These are phyloP conservation scores for Vaucheria bursata DNA, from an alignment of 352 stramenopile genomes.

Conservation along the genomic window DNA sequence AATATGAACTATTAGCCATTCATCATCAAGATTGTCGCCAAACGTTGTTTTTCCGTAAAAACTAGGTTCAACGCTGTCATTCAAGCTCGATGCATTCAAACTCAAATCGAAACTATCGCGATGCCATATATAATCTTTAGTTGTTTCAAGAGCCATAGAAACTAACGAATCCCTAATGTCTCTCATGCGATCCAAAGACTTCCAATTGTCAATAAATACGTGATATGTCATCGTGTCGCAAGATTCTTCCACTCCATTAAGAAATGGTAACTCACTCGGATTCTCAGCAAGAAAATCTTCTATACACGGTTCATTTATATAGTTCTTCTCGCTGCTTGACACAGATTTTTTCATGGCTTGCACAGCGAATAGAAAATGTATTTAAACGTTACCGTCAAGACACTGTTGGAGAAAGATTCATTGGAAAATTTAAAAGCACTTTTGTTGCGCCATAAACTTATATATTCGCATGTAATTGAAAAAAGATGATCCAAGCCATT, in stretches of 20 bases:
- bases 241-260: conserved; percentile 12
- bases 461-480: too few relatives aligned
- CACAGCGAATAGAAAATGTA: too few relatives aligned
- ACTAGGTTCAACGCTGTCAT: conserved; percentile 25
- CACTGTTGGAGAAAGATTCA: too few relatives aligned
- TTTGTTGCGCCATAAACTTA: too few relatives aligned
- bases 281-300: conserved; percentile 36
- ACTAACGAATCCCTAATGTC: not conserved
- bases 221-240: conserved; percentile 18
- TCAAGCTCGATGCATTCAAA: conserved; percentile 9
- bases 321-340: too few relatives aligned
- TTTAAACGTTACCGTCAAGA: too few relatives aligned
- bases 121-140: conserved; percentile 37
- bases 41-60: conserved; percentile 24
- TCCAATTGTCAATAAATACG: conserved; percentile 29
- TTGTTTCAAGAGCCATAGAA: not conserved
- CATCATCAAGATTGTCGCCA: conserved; percentile 39
- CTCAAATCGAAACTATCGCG: conserved; percentile 26
- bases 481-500: too few relatives aligned
- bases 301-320: conserved; percentile 26
- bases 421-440: too few relatives aligned
- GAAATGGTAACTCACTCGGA: conserved; percentile 26
- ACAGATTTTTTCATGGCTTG: too few relatives aligned
- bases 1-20: conserved; percentile 44
- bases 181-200: conserved; percentile 15